Evolutionary conservation across 257 asterid genomes (phyloP).

Genomic region (Haberlea rhodopensis): DNA sequence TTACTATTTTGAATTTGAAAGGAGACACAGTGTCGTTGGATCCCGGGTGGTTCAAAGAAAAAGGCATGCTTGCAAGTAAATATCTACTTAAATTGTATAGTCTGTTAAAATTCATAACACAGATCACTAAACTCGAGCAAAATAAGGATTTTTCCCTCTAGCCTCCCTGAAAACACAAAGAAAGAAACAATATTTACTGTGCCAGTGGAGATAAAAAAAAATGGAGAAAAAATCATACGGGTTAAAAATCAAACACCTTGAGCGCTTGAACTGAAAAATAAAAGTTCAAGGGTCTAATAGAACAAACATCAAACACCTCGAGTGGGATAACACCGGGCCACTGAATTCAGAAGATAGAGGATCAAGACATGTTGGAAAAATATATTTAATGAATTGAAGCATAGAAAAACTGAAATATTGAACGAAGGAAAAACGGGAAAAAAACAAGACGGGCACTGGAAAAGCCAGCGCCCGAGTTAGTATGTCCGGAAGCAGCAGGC

Average conservation of each 20-base stretch:
- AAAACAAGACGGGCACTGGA: too few species aligned
- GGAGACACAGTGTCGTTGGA: constrained; percentile 70
- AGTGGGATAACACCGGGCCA: not conserved
- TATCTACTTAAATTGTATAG: constrained; percentile 26
- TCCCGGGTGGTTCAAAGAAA: constrained; percentile 45
- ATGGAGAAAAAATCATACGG: constrained; percentile 11
- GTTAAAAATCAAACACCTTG: constrained; percentile 35
- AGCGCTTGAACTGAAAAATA: constrained; percentile 13
- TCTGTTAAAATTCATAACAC: constrained; percentile 37
- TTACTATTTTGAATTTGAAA: constrained; percentile 51
- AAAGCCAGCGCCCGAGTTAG: too few species aligned
- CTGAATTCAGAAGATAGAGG: not conserved
- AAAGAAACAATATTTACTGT: too few species aligned
- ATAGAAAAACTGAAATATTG: too few species aligned
- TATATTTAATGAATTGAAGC: too few species aligned
- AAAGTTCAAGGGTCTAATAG: not conserved
- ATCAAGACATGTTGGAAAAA: too few species aligned
- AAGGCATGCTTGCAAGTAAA: constrained; percentile 36
- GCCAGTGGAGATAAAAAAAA: constrained; percentile 15
- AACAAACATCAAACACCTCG: constrained; percentile 17
- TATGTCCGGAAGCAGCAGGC: too few species aligned
- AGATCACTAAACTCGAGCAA: constrained; percentile 13
- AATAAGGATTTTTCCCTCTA: not conserved
- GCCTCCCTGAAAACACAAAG: too few species aligned
- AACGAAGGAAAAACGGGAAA: too few species aligned